Conservation (phyloP, 2,329 filamentous ascomycete species). For the Arthrobotrys entomopaga region DNA sequence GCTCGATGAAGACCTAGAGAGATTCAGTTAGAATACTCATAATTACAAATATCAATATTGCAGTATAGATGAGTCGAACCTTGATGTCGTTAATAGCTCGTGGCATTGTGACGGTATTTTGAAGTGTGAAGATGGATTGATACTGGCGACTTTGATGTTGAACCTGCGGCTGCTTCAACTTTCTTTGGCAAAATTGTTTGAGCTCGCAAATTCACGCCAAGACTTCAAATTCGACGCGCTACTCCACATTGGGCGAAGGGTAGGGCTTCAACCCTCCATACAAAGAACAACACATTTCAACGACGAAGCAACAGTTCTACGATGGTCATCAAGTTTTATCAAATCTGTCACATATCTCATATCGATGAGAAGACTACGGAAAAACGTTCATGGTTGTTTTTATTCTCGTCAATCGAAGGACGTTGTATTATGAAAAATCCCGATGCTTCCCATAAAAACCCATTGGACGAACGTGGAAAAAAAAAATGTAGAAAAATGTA, state of each 20-base stretch:
- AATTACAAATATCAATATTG: neutral
- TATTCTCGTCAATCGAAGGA: conserved; percentile 46
- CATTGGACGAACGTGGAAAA: conserved; percentile 49
- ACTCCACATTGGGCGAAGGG: conserved; percentile 24
- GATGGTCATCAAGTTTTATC: neutral
- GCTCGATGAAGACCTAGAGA: conserved; percentile 99
- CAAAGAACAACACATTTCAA: conserved; percentile 30
- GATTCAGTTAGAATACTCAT: conserved; percentile 26
- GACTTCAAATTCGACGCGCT: conserved; percentile 31
- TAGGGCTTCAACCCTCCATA: conserved; percentile 41
- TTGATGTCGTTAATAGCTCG: conserved; percentile 54
- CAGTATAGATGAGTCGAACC: conserved; percentile 22
- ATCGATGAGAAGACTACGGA: conserved; percentile 10
- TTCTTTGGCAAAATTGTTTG: conserved; percentile 52
- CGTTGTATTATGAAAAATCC: conserved; percentile 54
- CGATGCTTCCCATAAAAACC: conserved; percentile 55
- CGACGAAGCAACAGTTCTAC: conserved; percentile 14
- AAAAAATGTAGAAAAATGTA: conserved; percentile 41
- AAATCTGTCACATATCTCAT: neutral
- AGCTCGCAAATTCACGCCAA: conserved; percentile 44
- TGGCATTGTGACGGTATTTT: conserved; percentile 53
- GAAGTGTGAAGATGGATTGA: conserved; percentile 27
- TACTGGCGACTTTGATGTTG: conserved; percentile 18
- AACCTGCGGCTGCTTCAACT: neutral
- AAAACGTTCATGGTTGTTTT: neutral